phyloP scores from a whole-genome alignment of 2,329 filamentous ascomycete genomes.

The Scorias spongiosa region DNA sequence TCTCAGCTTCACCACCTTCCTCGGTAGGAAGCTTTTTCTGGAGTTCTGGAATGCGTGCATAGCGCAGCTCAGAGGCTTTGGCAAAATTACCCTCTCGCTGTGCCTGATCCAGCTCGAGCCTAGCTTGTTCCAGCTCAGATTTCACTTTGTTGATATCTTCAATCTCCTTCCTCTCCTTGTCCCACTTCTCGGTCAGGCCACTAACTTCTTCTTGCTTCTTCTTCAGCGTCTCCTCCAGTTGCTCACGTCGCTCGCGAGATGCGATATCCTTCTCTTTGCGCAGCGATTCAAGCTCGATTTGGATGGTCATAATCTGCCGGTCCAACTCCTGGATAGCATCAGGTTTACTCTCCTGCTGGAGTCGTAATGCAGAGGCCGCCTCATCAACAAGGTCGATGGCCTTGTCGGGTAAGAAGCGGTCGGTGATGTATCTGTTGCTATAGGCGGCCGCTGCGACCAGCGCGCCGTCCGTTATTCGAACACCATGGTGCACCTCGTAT shows the following conservation, averaged over 20 bases:
- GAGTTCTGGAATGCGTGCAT: slow-evolving; percentile 68
- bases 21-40: slow-evolving; percentile 71
- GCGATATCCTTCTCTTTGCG: slow-evolving; percentile 87
- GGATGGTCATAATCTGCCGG: slow-evolving; percentile 90
- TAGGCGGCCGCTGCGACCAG: slow-evolving; percentile 83
- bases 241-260: slow-evolving; percentile 74
- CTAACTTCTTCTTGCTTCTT: slow-evolving; percentile 60
- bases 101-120: slow-evolving; percentile 72
- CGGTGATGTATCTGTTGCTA: slow-evolving; percentile 91
- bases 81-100: slow-evolving; percentile 80
- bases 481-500: slow-evolving; percentile 94
- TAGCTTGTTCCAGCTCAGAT: slow-evolving; percentile 72
- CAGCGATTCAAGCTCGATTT: slow-evolving; percentile 89
- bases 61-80: slow-evolving; percentile 78
- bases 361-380: slow-evolving; percentile 72
- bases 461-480: slow-evolving; percentile 82
- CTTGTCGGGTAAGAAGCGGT: slow-evolving; percentile 90
- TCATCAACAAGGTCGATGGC: slow-evolving; percentile 96
- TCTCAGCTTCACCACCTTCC: slow-evolving; percentile 32
- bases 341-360: slow-evolving; percentile 94
- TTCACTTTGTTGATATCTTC: slow-evolving; percentile 77
- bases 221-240: slow-evolving; percentile 64
- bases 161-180: slow-evolving; percentile 74
- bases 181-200: slow-evolving; percentile 71
- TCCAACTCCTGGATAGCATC: slow-evolving; percentile 87